Percentiles rank a stretch among this genome's conserved stretches.
Evolutionary conservation across 2,329 filamentous ascomycete genomes (phyloP).

Genomic region (Teratosphaeriaceae sp.): DNA sequence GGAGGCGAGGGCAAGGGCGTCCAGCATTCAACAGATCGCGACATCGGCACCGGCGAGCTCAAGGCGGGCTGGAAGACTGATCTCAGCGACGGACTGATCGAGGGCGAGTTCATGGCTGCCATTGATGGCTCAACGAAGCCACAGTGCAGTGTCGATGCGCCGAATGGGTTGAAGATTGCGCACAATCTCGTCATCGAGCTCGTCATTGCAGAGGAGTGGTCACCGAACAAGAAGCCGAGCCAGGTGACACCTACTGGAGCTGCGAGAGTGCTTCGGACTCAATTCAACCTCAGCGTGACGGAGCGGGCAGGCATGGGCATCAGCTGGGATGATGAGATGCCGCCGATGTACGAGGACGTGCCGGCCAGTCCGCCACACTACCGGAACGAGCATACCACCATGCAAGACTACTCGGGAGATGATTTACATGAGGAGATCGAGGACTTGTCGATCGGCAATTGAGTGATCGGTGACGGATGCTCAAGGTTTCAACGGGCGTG

Average conservation of each 20-base stretch:
- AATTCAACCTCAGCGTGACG: constrained; percentile 77
- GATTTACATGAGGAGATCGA: constrained; percentile 43
- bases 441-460: constrained; percentile 10
- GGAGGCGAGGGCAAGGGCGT: constrained; percentile 63
- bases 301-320: constrained; percentile 82
- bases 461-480: too few species aligned
- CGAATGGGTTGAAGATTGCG: constrained; percentile 68
- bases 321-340: constrained; percentile 94
- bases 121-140: constrained; percentile 58
- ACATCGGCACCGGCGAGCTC: constrained; percentile 74
- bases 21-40: constrained; percentile 65
- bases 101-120: constrained; percentile 67
- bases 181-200: constrained; percentile 88
- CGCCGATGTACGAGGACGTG: constrained; percentile 89
- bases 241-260: constrained; percentile 80
- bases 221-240: constrained; percentile 60
- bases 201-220: constrained; percentile 88
- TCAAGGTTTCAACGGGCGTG: too few species aligned
- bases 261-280: constrained; percentile 84
- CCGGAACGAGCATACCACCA: constrained; percentile 27
- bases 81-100: constrained; percentile 61
- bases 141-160: constrained; percentile 69
- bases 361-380: constrained; percentile 70
- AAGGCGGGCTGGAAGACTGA: constrained; percentile 88
- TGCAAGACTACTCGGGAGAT: constrained; percentile 43